Evolutionary conservation across 2,329 filamentous ascomycete genomes (phyloP).

Genomic region (Colletotrichum trifolii): DNA sequence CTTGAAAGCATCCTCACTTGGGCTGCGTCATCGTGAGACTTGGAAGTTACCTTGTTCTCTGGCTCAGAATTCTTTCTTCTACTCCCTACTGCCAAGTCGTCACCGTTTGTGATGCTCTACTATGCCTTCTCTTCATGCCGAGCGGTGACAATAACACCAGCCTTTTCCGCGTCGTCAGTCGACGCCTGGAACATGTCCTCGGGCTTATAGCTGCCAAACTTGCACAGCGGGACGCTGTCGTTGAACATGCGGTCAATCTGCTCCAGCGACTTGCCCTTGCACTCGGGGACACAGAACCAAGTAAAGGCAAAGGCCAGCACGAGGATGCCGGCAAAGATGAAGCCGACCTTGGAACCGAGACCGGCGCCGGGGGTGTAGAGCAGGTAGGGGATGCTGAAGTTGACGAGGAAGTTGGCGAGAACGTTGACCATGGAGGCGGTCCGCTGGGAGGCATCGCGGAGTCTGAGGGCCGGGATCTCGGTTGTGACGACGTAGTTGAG

Average conservation of each 20-base stretch:
- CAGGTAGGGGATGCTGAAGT: constrained; percentile 38
- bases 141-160: constrained; percentile 2
- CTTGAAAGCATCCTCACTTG: no score
- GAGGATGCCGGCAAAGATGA: constrained; percentile 38
- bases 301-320: constrained; percentile 36
- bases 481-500: constrained; percentile 49
- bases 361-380: constrained; percentile 34
- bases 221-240: constrained; percentile 32
- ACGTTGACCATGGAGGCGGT: constrained; percentile 38
- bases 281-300: constrained; percentile 39
- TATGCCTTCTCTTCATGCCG: constrained; percentile 26
- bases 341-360: constrained; percentile 36
- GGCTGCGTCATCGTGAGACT: no score
- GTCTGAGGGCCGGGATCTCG: constrained; percentile 44
- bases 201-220: constrained; percentile 35
- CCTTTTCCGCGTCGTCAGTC: constrained; percentile 11
- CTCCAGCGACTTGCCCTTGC: constrained; percentile 40
- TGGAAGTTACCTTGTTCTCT: no score
- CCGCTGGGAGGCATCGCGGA: constrained; percentile 29
- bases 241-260: constrained; percentile 42
- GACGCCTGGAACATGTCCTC: constrained; percentile 22
- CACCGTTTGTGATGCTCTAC: no score
- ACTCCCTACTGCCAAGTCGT: no score
- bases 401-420: constrained; percentile 38
- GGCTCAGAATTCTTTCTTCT: no score